Evolutionary conservation across 768 basidiomycete species (phyloP), one percentile per base, ranked within the genome.

Genomic region (Lenzites betulinus): DNA sequence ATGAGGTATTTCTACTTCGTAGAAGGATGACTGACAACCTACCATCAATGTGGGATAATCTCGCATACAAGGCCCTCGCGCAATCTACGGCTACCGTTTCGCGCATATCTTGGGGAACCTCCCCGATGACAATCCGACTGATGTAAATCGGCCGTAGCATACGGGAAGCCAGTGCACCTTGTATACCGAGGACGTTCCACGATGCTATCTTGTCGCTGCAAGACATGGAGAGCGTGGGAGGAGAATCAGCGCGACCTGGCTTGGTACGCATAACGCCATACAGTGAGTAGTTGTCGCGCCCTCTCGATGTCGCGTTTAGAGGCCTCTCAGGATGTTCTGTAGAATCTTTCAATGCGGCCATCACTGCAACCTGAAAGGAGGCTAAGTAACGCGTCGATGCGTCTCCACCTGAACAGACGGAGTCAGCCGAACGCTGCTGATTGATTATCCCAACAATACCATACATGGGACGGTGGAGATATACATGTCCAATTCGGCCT

Each of bases 121-220:
- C 92, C 1, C 94, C 92, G 2, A 98, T 77, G 54, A 94, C 75
- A 18, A 98, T 73, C 25, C 71, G 68, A 43, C 76, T 72, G 22
- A 95, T 73, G 68, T 93, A 93, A 7, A 95, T 57, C 0, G 91
- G 90, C 3, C 65, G 67, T 41, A 85, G 74, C 62, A 82, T 77
- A 16, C 60, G 74, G 6, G 86, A 80, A 2, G 83, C 83, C 49
- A 97, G 76, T 1, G 91, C 88, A 3, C 96, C 95, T 69, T 96
- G 93, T 25, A 96, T 78, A 0, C 95, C 95, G 3, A 93, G 76
- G 0, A 89, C 82, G 55, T 81, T 85, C 94, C 95, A 98, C 5
- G 82, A 75, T 0, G 93, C 93, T 42, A 98, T 88, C 74, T 98
- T 98, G 71, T 98, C 95, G 65, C 90, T 93, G 74, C 95, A 98